Base-by-base conservation (phyloP, 2,329 filamentous ascomycete species). In the Cryphonectria parasitica region DNA sequence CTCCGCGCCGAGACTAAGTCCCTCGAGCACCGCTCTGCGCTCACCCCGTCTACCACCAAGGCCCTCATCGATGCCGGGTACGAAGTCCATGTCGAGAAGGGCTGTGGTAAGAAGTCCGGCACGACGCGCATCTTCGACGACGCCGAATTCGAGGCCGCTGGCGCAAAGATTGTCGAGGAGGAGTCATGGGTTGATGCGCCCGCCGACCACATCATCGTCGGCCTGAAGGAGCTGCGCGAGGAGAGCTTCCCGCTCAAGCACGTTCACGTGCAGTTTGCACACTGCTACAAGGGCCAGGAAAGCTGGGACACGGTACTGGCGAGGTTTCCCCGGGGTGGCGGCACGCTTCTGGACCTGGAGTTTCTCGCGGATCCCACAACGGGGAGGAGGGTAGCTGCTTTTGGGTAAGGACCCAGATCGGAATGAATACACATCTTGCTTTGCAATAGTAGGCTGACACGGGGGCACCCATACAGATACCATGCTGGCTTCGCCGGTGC, bases 311-410 rank as follows among this genome's bases (percentile, higher is more conserved):
- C 88, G 58, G 92, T 94, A 7, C 88, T 97, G n/a, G 86, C 89
- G 70, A 88, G 95, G 69, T 98, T 94, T 80, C 87, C 92, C 39
- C 87, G 89, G 34, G 94, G 93, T 70, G 89, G 90, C 68, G 93
- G 93, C 75, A 91, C 88, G 0, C 88, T 98, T 19, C 88, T 94
- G 71, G 95, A 98, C 77, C 87, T 98, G 52, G 95, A 97, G 79
- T 98, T 97, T 79, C 85, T 98, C 52, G 88, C 89, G 54, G 91
- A 97, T 75, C 71, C 71, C 39, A 88, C 90, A 74, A 86, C 83
- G 41, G 92, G 92, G 52, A 85, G 92, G 63, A 84, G 92, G 72
- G 90, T 95, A 1, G 90, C 91, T 11, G 90, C 90, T 0, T 93
- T 94, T 76, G 88, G 91, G 19, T 92, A 90, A 41, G 61, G 41